Percentiles rank a stretch among this genome's conserved stretches.
These are phyloP conservation scores for Schizosaccharomyces japonicus DNA, from an alignment of 805 yeast species.

Conservation along the genomic window DNA sequence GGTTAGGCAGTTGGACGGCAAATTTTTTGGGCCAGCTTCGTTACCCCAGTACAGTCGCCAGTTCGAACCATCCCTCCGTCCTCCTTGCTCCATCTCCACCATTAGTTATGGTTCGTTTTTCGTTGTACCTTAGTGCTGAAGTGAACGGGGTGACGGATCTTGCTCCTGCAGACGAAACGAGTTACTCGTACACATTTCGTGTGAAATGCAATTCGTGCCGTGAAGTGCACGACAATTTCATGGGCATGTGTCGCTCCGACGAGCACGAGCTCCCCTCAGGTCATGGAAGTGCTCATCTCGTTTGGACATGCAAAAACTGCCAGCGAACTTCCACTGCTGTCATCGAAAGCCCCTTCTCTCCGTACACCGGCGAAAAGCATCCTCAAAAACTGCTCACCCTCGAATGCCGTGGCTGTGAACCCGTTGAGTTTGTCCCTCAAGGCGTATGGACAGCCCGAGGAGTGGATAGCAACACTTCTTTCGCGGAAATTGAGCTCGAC, in stretches of 20 bases:
- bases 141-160: constrained; percentile 33
- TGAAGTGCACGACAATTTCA: constrained; percentile 39
- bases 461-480: constrained; percentile 26
- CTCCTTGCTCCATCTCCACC: too few species aligned
- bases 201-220: constrained; percentile 47
- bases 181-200: constrained; percentile 14
- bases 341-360: constrained; percentile 17
- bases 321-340: constrained; percentile 16
- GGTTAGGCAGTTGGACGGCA: too few species aligned
- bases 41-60: too few species aligned
- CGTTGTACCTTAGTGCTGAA: constrained; percentile 20
- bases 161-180: constrained; percentile 34
- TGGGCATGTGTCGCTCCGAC: constrained; percentile 9
- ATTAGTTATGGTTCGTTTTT: constrained; percentile 9
- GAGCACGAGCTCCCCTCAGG: constrained; percentile 29
- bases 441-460: constrained; percentile 39
- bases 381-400: constrained; percentile 33
- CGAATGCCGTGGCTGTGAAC: constrained; percentile 69
- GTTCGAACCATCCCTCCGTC: too few species aligned
- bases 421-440: constrained; percentile 40
- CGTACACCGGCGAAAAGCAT: constrained; percentile 18
- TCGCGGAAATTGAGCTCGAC: constrained; percentile 40
- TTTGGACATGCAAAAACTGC: constrained; percentile 53
- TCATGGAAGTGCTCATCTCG: constrained; percentile 64
- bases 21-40: too few species aligned